phyloP scores from a whole-genome alignment of 805 yeast species.

The Yamadazyma takamatsuzukensis region DNA sequence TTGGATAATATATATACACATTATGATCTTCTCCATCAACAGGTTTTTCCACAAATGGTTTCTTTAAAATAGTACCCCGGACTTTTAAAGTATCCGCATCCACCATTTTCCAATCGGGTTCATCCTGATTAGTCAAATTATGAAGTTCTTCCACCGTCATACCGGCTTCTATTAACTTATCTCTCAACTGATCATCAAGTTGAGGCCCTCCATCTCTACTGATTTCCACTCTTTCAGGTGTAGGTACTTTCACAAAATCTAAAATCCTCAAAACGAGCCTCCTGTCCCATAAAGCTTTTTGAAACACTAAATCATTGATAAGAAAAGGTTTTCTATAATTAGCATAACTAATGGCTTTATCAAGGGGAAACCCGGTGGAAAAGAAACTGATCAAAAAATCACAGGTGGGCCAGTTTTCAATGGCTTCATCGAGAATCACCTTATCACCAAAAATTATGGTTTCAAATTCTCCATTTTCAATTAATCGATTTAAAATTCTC shows the following conservation, averaged over 20 bases:
- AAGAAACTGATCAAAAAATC: slow-evolving; percentile 92
- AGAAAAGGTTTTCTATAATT: slow-evolving; percentile 85
- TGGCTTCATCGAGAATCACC: slow-evolving; percentile 86
- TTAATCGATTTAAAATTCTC: slow-evolving; percentile 79
- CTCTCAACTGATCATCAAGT: slow-evolving; percentile 52
- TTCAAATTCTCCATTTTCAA: slow-evolving; percentile 93
- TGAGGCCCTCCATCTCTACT: slow-evolving; percentile 97
- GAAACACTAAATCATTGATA: slow-evolving; percentile 86
- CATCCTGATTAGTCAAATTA: slow-evolving; percentile 61
- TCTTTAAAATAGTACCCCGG: slow-evolving; percentile 65
- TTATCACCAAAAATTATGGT: slow-evolving; percentile 97
- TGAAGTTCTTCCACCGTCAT: slow-evolving; percentile 44
- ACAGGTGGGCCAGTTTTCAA: slow-evolving; percentile 99
- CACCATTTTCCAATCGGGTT: slow-evolving; percentile 83
- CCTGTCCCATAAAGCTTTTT: slow-evolving; percentile 96
- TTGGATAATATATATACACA: slow-evolving; percentile 86
- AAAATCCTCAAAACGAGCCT: slow-evolving; percentile 77
- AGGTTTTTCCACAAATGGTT: slow-evolving; percentile 97
- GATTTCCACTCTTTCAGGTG: slow-evolving; percentile 84
- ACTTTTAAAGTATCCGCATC: slow-evolving; percentile 74
- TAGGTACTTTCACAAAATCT: slow-evolving; percentile 79
- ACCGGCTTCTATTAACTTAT: slow-evolving; percentile 44
- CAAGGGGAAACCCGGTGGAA: slow-evolving; percentile 93
- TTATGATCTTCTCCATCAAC: slow-evolving; percentile 99
- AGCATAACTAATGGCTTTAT: slow-evolving; percentile 89